Conservation (phyloP, 495 filamentous ascomycete species). For the Penicillium waksmanii region DNA sequence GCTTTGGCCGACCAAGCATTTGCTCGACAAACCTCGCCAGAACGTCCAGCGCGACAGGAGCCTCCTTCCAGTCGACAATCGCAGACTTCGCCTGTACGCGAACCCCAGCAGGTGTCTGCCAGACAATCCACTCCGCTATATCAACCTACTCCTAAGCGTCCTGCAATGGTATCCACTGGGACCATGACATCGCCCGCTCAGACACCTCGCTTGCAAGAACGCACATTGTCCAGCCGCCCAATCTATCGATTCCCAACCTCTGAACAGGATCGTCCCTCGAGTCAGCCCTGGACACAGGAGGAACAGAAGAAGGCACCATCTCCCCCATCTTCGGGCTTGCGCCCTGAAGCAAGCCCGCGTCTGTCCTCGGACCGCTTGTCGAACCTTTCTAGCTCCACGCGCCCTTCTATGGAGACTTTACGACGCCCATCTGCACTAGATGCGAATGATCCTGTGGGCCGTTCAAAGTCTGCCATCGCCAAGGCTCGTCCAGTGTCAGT, state of each 20-base stretch:
- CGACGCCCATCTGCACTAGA: constrained; percentile 65
- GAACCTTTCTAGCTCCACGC: constrained; percentile 65
- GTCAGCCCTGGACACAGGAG: constrained; percentile 49
- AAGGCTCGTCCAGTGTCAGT: constrained; percentile 73
- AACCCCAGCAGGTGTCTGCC: constrained; percentile 28
- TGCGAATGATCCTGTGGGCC: constrained; percentile 55
- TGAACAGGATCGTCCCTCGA: constrained; percentile 59
- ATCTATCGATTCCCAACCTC: constrained; percentile 64
- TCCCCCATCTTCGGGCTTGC: constrained; percentile 33
- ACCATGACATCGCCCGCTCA: constrained; percentile 84
- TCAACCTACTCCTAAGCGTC: constrained; percentile 61
- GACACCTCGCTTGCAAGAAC: constrained; percentile 54
- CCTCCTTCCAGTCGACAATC: constrained; percentile 31
- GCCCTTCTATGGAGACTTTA: constrained; percentile 78
- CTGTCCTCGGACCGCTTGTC: constrained; percentile 49
- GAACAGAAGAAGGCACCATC: constrained; percentile 37
- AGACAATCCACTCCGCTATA: constrained; percentile 49
- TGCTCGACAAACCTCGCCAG: constrained; percentile 49
- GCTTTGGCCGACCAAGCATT: constrained; percentile 91
- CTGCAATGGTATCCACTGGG: constrained; percentile 86
- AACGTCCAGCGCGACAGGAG: constrained; percentile 22
- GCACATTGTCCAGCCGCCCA: constrained; percentile 50
- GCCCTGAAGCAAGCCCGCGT: constrained; percentile 53
- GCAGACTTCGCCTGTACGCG: constrained; percentile 32
- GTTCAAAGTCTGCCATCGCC: constrained; percentile 67